phyloP scores from a whole-genome alignment of 2,329 filamentous ascomycete genomes.

The Xylaria sp. region DNA sequence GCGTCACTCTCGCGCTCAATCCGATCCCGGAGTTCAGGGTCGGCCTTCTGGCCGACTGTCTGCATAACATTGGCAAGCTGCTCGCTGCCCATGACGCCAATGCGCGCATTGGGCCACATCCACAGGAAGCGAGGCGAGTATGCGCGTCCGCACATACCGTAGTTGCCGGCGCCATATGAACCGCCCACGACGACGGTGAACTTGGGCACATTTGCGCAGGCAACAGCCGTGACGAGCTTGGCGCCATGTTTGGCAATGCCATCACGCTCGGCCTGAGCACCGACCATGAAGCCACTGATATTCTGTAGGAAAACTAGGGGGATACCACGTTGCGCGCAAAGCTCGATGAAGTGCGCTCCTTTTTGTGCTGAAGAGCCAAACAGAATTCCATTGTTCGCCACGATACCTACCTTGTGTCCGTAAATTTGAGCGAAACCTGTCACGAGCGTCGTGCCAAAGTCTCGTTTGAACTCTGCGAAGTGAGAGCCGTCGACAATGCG shows the following conservation, averaged over 20 bases:
- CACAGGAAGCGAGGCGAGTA: constrained; percentile 92
- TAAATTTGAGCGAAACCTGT: constrained; percentile 93
- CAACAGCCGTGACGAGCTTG: constrained; percentile 94
- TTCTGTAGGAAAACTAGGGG: constrained; percentile 96
- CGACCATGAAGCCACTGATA: constrained; percentile 98
- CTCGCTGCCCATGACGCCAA: constrained; percentile 95
- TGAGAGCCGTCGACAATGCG: constrained; percentile 90
- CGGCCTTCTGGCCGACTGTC: constrained; percentile 85
- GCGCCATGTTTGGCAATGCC: constrained; percentile 98
- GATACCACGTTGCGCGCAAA: constrained; percentile 89
- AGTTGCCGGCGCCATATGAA: constrained; percentile 94
- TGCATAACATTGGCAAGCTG: constrained; percentile 95
- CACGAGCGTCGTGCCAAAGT: constrained; percentile 89
- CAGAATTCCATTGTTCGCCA: constrained; percentile 96
- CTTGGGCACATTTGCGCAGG: constrained; percentile 93
- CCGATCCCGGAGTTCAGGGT: constrained; percentile 81
- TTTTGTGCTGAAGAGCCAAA: constrained; percentile 91
- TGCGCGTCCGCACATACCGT: constrained; percentile 96
- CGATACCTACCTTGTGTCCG: constrained; percentile 88
- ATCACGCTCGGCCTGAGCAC: constrained; percentile 87
- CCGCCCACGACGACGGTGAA: constrained; percentile 97
- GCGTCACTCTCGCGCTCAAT: constrained; percentile 94
- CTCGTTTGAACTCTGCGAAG: constrained; percentile 93
- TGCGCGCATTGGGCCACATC: constrained; percentile 98
- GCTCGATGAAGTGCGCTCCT: constrained; percentile 95